phyloP scores from a whole-genome alignment of 2,329 filamentous ascomycete genomes.

The Orbilia quercus region DNA sequence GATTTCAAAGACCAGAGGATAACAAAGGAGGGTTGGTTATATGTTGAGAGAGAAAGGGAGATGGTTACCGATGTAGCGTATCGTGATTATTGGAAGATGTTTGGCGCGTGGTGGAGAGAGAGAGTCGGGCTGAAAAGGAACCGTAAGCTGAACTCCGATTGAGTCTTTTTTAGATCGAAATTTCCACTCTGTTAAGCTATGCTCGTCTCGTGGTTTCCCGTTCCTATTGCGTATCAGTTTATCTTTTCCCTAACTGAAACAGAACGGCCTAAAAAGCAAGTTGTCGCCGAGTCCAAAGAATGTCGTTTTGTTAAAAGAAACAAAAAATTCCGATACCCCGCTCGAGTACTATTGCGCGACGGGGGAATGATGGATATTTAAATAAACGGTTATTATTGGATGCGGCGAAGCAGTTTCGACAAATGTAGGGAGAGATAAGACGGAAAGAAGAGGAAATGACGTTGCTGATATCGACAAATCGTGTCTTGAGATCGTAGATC shows the following conservation, averaged over 20 bases:
- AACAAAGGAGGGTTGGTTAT: not conserved
- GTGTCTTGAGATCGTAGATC: slow-evolving; percentile 14
- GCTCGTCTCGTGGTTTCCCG: not conserved
- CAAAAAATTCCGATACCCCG: slow-evolving; percentile 22
- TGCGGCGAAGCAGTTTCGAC: not conserved
- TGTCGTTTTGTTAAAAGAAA: too few species aligned
- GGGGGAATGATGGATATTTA: not conserved
- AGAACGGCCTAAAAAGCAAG: slow-evolving; percentile 1
- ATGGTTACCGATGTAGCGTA: not conserved
- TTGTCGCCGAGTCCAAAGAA: not conserved
- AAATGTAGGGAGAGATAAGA: not conserved
- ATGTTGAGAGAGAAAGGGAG: not conserved
- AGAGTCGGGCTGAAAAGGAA: not conserved
- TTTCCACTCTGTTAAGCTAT: slow-evolving; percentile 4
- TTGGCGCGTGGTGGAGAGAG: not conserved
- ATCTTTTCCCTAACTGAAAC: slow-evolving; percentile 26
- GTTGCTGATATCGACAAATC: slow-evolving; percentile 17
- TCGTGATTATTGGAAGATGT: not conserved
- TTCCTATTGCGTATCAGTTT: not conserved
- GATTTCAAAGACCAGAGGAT: slow-evolving; percentile 14
- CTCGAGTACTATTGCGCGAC: slow-evolving; percentile 18
- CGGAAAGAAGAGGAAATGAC: not conserved
- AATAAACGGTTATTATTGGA: not conserved
- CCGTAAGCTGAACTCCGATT: not conserved
- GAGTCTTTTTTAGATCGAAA: not conserved